Evolutionary conservation across 805 yeast species (phyloP).

Genomic region (Dipodascopsis uninucleata): DNA sequence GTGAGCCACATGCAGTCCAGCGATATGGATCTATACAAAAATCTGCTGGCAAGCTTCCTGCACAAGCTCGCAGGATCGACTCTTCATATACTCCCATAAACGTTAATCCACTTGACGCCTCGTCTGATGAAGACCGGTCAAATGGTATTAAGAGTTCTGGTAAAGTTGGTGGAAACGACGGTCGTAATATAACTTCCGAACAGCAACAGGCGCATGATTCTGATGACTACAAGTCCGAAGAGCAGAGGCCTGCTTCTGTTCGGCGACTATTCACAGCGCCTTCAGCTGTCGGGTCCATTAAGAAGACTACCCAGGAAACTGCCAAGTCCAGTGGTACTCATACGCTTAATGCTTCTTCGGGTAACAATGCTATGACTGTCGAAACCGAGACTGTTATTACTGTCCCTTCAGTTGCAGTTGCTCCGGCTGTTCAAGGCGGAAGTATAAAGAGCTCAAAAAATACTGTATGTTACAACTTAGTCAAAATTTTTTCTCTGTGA

Average conservation of each 20-base stretch:
- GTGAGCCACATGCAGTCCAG: too few species aligned
- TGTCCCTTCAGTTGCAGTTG: conserved; percentile 39
- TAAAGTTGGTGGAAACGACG: not conserved
- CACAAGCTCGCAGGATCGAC: too few species aligned
- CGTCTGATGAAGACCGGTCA: conserved; percentile 2
- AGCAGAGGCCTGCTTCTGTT: conserved; percentile 18
- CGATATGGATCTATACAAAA: too few species aligned
- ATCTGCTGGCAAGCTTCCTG: too few species aligned
- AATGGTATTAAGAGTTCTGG: too few species aligned
- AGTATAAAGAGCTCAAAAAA: conserved; percentile 19
- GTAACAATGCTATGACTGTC: conserved; percentile 44
- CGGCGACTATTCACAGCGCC: conserved; percentile 4
- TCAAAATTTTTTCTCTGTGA: not conserved
- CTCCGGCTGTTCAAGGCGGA: conserved; percentile 20
- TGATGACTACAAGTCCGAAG: conserved; percentile 22
- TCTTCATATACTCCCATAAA: conserved; percentile 33
- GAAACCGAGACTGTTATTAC: conserved; percentile 63
- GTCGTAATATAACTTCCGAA: not conserved
- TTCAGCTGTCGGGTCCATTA: conserved; percentile 9
- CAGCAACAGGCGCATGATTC: conserved; percentile 19
- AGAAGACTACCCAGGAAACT: conserved; percentile 7
- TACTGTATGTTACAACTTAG: conserved; percentile 6
- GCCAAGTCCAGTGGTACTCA: not conserved
- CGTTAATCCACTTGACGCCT: conserved; percentile 1
- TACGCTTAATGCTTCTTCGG: conserved; percentile 1